A percentile compares a stretch with the other conserved stretches of the same genome.
These are phyloP conservation scores for Talaromyces sp. DNA, from an alignment of 2,329 filamentous ascomycete genomes.

Conservation along the genomic window DNA sequence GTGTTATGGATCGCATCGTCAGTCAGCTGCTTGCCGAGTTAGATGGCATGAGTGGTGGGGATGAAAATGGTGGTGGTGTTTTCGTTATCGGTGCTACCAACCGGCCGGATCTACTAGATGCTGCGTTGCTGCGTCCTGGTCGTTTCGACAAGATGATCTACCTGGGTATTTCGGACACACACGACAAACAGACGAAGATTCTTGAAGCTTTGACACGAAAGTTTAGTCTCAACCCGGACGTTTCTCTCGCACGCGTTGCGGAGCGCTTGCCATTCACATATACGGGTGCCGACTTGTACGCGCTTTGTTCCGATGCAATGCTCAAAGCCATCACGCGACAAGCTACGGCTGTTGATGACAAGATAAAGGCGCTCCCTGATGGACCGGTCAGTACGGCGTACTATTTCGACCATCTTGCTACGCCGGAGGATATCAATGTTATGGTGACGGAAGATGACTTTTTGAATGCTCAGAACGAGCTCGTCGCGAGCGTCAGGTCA, in stretches of 20 bases:
- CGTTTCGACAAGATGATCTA: conserved; percentile 99
- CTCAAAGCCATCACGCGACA: conserved; percentile 95
- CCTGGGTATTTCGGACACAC: conserved; percentile 90
- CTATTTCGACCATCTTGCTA: conserved; percentile 92
- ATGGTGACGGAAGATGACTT: conserved; percentile 90
- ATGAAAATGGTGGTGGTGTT: conserved; percentile 73
- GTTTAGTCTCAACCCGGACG: conserved; percentile 75
- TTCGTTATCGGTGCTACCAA: conserved; percentile 98
- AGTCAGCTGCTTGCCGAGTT: conserved; percentile 91
- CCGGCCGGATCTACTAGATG: conserved; percentile 85
- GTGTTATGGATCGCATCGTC: conserved; percentile 97
- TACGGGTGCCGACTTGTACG: conserved; percentile 95
- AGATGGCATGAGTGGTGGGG: conserved; percentile 94
- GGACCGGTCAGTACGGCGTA: conserved; percentile 74
- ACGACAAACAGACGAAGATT: conserved; percentile 93
- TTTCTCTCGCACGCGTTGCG: conserved; percentile 73
- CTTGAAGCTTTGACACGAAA: conserved; percentile 91
- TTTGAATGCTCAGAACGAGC: conserved; percentile 70
- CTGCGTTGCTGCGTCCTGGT: conserved; percentile 80
- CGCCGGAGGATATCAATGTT: conserved; percentile 75
- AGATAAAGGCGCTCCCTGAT: conserved; percentile 63
- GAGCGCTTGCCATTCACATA: conserved; percentile 86
- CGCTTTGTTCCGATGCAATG: conserved; percentile 96
- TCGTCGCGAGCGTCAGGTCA: conserved; percentile 79
- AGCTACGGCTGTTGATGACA: conserved; percentile 75